Evolutionary conservation across 2,329 filamentous ascomycete genomes (phyloP).

Genomic region (Ramichloridium luteum): DNA sequence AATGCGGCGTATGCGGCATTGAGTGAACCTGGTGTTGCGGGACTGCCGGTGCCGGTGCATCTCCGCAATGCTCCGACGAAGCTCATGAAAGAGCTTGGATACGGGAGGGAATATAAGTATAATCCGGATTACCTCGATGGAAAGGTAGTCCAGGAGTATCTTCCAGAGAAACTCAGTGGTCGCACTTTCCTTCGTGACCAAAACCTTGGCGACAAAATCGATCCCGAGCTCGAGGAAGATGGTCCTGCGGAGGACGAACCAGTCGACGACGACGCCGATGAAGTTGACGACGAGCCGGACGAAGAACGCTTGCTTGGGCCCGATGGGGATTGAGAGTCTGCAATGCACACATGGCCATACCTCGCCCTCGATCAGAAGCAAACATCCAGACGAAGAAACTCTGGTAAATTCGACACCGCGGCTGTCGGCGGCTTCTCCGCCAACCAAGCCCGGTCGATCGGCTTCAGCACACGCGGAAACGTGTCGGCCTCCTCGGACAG

Average conservation of each 20-base stretch:
- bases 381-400: too few species aligned
- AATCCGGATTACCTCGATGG: conserved; percentile 83
- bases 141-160: conserved; percentile 71
- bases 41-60: conserved; percentile 72
- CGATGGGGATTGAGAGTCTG: conserved; percentile 22
- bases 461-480: too few species aligned
- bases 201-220: conserved; percentile 67
- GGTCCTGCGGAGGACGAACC: conserved; percentile 16
- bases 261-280: conserved; percentile 8
- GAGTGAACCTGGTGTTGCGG: conserved; percentile 69
- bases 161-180: conserved; percentile 64
- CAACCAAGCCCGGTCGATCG: too few species aligned
- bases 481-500: too few species aligned
- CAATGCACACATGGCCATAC: too few species aligned
- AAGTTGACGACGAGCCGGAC: conserved; percentile 9
- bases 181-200: conserved; percentile 64
- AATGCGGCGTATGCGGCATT: conserved; percentile 70
- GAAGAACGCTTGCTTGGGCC: conserved; percentile 18
- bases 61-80: conserved; percentile 83
- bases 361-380: too few species aligned
- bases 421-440: too few species aligned
- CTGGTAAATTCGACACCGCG: too few species aligned
- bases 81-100: conserved; percentile 86
- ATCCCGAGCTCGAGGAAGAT: conserved; percentile 42
- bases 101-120: conserved; percentile 89